Percentiles rank a stretch among this genome's conserved stretches.
These are phyloP conservation scores for Fusarium tanahbumbuense DNA, from an alignment of 2,329 filamentous ascomycete genomes.

Conservation along the genomic window DNA sequence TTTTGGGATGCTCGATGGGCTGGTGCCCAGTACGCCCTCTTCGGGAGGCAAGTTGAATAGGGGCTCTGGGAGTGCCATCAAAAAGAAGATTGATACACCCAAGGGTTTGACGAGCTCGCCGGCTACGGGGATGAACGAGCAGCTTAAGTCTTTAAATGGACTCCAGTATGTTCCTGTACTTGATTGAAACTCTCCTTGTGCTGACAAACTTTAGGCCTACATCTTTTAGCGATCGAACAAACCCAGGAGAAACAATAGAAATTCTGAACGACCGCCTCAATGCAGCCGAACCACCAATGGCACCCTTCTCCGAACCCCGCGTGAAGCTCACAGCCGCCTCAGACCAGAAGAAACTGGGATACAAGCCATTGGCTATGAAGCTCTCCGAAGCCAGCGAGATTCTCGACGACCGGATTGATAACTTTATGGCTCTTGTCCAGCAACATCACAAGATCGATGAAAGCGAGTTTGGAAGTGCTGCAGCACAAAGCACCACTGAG, in stretches of 20 bases:
- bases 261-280: slow-evolving; percentile 82
- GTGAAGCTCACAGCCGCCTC: slow-evolving; percentile 88
- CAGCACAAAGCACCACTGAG: slow-evolving; percentile 84
- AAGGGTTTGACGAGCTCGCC: slow-evolving; percentile 50
- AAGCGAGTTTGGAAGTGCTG: slow-evolving; percentile 86
- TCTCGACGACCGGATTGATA: slow-evolving; percentile 94
- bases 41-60: slow-evolving; percentile 58
- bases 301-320: slow-evolving; percentile 78
- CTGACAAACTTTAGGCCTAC: slow-evolving; percentile 40
- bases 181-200: too few species aligned
- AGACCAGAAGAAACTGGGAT: slow-evolving; percentile 89
- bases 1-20: slow-evolving; percentile 83
- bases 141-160: slow-evolving; percentile 49
- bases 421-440: slow-evolving; percentile 80
- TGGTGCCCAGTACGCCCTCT: slow-evolving; percentile 73
- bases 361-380: slow-evolving; percentile 96
- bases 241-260: slow-evolving; percentile 85
- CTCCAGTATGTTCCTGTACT: slow-evolving; percentile 42
- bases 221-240: slow-evolving; percentile 78
- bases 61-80: slow-evolving; percentile 48
- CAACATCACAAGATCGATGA: slow-evolving; percentile 81
- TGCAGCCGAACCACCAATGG: slow-evolving; percentile 74
- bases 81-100: slow-evolving; percentile 49
- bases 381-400: slow-evolving; percentile 92
- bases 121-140: slow-evolving; percentile 49